Conservation (phyloP, 176 grass and related monocot species). For the Metroxylon sagu region DNA sequence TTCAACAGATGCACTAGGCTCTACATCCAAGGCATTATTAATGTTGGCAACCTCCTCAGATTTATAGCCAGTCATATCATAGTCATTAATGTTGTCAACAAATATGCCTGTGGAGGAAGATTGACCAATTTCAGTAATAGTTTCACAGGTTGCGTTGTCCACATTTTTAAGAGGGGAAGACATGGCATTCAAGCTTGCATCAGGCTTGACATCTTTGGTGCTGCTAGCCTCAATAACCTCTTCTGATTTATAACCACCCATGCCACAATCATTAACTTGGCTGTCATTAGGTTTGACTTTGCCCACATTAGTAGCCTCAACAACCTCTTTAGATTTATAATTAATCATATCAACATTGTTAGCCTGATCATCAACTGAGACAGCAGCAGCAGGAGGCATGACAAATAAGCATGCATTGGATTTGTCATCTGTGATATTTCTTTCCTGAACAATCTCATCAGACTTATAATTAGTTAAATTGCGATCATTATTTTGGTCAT, state of each 20-base stretch:
- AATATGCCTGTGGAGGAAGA: conserved; percentile 22
- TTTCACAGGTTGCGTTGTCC: conserved; percentile 35
- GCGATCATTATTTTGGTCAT: conserved; percentile 10
- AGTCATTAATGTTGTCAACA: conserved; percentile 31
- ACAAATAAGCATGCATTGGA: neutral
- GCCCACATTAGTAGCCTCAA: conserved; percentile 25
- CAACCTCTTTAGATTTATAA: conserved; percentile 3
- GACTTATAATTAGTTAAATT: conserved; percentile 13
- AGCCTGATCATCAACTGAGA: conserved; percentile 25
- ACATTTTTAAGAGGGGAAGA: conserved; percentile 36
- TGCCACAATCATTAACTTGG: conserved; percentile 29
- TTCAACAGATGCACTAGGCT: conserved; percentile 16
- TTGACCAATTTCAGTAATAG: conserved; percentile 17
- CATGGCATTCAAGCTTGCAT: conserved; percentile 29
- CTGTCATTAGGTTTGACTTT: conserved; percentile 16
- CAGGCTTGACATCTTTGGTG: conserved; percentile 37
- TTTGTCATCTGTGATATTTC: conserved; percentile 24
- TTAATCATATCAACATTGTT: conserved; percentile 12
- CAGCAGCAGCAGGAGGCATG: neutral
- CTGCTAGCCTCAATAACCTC: conserved; percentile 29
- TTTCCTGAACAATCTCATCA: conserved; percentile 15
- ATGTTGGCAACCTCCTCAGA: conserved; percentile 25
- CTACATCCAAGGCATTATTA: conserved; percentile 10
- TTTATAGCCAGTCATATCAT: conserved; percentile 25
- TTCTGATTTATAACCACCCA: conserved; percentile 19